Conservation (phyloP, 768 basidiomycete species). For the Amanita phalloides region DNA sequence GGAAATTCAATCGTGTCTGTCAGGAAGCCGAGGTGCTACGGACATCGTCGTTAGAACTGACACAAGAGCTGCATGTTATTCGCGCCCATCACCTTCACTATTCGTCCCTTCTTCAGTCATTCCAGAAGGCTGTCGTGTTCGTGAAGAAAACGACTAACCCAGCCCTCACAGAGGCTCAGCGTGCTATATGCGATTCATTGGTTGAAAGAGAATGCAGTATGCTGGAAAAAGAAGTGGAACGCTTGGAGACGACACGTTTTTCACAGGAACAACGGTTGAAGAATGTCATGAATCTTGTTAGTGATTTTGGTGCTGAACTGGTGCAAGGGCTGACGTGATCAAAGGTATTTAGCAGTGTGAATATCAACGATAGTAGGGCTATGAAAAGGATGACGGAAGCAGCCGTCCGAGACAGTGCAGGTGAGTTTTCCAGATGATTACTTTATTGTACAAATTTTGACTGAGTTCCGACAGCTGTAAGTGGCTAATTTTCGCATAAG, state of each 20-base stretch:
- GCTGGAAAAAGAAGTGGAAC: slow-evolving; percentile 36
- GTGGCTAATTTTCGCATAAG: not conserved
- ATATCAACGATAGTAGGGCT: slow-evolving; percentile 33
- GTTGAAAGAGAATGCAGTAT: slow-evolving; percentile 36
- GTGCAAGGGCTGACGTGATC: not conserved
- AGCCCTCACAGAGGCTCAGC: slow-evolving; percentile 27
- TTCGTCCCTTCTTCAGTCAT: slow-evolving; percentile 42
- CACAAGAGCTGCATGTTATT: slow-evolving; percentile 44
- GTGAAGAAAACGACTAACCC: slow-evolving; percentile 40
- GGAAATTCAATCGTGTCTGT: not conserved
- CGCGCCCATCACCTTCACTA: slow-evolving; percentile 54
- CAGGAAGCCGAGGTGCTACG: slow-evolving; percentile 40
- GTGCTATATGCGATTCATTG: slow-evolving; percentile 18
- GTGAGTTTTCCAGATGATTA: slow-evolving; percentile 6
- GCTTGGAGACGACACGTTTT: slow-evolving; percentile 28
- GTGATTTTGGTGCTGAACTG: not conserved
- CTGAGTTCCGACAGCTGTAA: slow-evolving; percentile 9
- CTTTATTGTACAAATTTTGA: not conserved
- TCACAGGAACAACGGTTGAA: slow-evolving; percentile 35
- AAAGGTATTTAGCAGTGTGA: slow-evolving; percentile 36
- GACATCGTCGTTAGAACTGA: slow-evolving; percentile 32
- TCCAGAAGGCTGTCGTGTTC: slow-evolving; percentile 40
- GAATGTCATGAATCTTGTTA: slow-evolving; percentile 41
- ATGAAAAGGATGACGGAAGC: slow-evolving; percentile 32
- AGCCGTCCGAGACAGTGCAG: slow-evolving; percentile 22